phyloP scores from a whole-genome alignment of 768 basidiomycete genomes.

The Pleurotus eryngii region DNA sequence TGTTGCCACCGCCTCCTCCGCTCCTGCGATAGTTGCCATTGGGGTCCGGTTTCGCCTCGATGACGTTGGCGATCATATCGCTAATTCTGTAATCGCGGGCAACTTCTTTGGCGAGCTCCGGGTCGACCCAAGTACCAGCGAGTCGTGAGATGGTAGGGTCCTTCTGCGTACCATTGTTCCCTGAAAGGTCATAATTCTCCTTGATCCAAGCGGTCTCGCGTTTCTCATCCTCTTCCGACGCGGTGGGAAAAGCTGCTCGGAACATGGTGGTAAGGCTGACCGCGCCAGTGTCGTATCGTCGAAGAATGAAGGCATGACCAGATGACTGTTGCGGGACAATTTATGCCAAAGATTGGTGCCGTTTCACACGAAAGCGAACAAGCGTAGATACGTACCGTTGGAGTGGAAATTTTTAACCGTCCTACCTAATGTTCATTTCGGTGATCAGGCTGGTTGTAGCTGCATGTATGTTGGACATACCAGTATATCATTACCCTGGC shows the following conservation, averaged over 20 bases:
- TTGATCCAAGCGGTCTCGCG: constrained; percentile 82
- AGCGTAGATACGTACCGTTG: constrained; percentile 57
- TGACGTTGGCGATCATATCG: constrained; percentile 60
- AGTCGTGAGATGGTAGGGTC: constrained; percentile 65
- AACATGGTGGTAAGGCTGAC: constrained; percentile 95
- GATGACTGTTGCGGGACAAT: constrained; percentile 41
- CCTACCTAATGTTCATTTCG: constrained; percentile 54
- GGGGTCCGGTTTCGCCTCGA: constrained; percentile 75
- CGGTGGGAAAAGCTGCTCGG: constrained; percentile 87
- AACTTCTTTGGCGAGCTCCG: constrained; percentile 60
- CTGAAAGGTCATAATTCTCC: constrained; percentile 67
- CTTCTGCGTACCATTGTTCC: constrained; percentile 71
- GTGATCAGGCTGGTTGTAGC: neutral
- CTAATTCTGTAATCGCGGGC: constrained; percentile 65
- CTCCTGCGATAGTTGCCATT: constrained; percentile 76
- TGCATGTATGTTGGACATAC: constrained; percentile 35
- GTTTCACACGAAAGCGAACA: too few species aligned
- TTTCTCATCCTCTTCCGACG: constrained; percentile 73
- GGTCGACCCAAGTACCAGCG: constrained; percentile 85
- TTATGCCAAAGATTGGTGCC: too few species aligned
- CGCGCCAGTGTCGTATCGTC: constrained; percentile 90
- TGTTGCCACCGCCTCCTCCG: constrained; percentile 30
- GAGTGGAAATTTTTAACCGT: constrained; percentile 76
- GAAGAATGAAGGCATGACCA: constrained; percentile 91
- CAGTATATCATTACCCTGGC: constrained; percentile 84